Percentiles rank a stretch among this genome's conserved stretches.
Evolutionary conservation across 305 asterid genomes (phyloP).

Genomic region (Solanum hybrid): DNA sequence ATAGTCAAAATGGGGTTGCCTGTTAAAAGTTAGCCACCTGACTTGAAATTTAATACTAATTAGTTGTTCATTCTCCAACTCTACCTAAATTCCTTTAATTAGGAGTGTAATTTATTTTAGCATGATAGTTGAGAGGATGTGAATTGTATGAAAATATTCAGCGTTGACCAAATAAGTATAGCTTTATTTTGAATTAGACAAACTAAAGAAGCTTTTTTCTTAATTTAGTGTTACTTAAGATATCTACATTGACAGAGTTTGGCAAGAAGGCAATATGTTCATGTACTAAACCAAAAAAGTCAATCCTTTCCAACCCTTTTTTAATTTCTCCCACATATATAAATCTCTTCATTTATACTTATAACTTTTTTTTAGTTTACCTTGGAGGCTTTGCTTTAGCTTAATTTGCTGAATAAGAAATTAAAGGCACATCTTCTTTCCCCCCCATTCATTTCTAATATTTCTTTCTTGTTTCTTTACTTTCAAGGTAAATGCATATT

Average conservation of each 20-base stretch:
- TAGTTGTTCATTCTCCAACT: not conserved
- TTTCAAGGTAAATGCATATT: not conserved
- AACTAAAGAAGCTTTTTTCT: not conserved
- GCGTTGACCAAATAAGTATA: not conserved
- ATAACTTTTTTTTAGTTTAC: not conserved
- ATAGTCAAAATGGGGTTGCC: not conserved
- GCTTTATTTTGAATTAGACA: not conserved
- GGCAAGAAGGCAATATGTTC: not conserved
- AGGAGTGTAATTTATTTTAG: too few relatives aligned
- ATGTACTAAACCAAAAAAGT: not conserved
- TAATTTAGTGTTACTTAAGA: not conserved
- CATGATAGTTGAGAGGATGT: not conserved
- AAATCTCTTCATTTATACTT: not conserved
- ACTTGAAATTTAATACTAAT: not conserved
- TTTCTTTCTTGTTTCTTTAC: not conserved
- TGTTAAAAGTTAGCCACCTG: not conserved
- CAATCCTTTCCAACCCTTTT: not conserved
- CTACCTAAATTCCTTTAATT: not conserved
- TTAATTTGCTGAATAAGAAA: constrained; percentile 1
- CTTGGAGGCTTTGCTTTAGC: not conserved
- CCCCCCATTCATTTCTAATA: not conserved
- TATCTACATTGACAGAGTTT: not conserved
- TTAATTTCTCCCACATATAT: not conserved
- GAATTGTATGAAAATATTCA: not conserved
- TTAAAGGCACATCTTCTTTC: not conserved